Evolutionary conservation across 1,284 basidiomycete genomes (phyloP).

Genomic region (Boletus semigastroideus): DNA sequence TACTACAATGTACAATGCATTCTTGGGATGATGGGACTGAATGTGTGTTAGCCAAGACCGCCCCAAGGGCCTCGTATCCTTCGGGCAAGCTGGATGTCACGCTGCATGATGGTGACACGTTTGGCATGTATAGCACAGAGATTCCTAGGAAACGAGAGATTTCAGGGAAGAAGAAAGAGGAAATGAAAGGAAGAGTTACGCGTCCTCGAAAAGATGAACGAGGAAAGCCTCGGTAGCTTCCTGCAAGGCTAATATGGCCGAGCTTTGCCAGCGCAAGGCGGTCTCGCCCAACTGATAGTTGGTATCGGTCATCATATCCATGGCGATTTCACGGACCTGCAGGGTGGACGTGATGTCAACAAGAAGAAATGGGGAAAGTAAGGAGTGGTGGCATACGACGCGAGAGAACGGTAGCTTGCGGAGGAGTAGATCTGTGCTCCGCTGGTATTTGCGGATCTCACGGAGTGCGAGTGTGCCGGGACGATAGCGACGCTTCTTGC

Average conservation of each 20-base stretch:
- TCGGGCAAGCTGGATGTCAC: slow-evolving; percentile 94
- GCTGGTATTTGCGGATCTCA: slow-evolving; percentile 94
- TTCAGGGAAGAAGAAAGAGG: slow-evolving; percentile 1
- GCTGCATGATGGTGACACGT: slow-evolving; percentile 97
- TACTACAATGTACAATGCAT: slow-evolving; percentile 29
- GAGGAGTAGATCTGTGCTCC: slow-evolving; percentile 85
- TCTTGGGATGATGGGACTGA: slow-evolving; percentile 10
- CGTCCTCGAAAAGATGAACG: slow-evolving; percentile 92
- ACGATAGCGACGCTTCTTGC: slow-evolving; percentile 67
- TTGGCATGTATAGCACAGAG: slow-evolving; percentile 97
- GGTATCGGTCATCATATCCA: slow-evolving; percentile 80
- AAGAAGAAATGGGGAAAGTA: neutral
- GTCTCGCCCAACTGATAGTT: slow-evolving; percentile 56
- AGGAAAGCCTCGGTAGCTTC: slow-evolving; percentile 94
- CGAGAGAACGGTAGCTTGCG: slow-evolving; percentile 90
- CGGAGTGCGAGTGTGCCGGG: slow-evolving; percentile 88
- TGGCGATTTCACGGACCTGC: slow-evolving; percentile 91
- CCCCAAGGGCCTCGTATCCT: slow-evolving; percentile 89
- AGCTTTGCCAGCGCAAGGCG: slow-evolving; percentile 88
- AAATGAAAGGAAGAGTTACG: slow-evolving; percentile 38
- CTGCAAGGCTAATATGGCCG: slow-evolving; percentile 87
- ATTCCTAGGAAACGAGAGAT: slow-evolving; percentile 53
- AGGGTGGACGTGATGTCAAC: slow-evolving; percentile 1
- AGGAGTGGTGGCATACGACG: slow-evolving; percentile 57
- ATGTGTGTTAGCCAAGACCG: slow-evolving; percentile 39